Base-by-base conservation (phyloP, 2,329 filamentous ascomycete species). In the Fusarium sp. region DNA sequence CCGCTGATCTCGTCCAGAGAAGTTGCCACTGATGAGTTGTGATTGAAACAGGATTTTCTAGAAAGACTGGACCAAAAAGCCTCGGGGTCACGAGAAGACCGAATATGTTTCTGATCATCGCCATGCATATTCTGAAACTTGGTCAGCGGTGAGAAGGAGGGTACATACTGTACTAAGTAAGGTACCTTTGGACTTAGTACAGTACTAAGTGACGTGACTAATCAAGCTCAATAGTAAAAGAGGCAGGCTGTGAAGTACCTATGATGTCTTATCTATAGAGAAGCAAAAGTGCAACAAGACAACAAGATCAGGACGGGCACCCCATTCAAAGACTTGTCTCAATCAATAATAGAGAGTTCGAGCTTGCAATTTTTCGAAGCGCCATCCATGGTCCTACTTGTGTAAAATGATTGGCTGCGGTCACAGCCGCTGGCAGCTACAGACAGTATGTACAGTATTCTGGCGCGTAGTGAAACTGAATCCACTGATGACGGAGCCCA, bases 111-210 rank as follows among this genome's bases (percentile, higher is more conserved):
- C 65, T 59, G 65, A 72, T 71, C 69, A 38, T 57, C 69, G 40
- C 24, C 46, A 11, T 72, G 69, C 69, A 71, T 58, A 69, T 70
- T 69, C 61, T 74, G 69, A 74, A 74, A 74, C 72, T 56, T 57
- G 55, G 45, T 29, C 53, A 48, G 43, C 38, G 27, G 51, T 59
- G 52, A 59, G 45, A 52, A 12, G 25, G 29, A 22, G 27, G 44
- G 16, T n/a, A 25, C 24, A 2, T 25, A 25, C 24, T 25, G 24
- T 25, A 25, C 24, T 25, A 8, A 25, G 24, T 25, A 8, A 25
- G 24, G 24, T 24, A 24, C 25, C 6, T 25, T 25, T 7, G 24
- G 24, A 25, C 10, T 27, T 10, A 27, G 11, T 29, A 29, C 10
- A 11, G 24, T 27, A 10, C 27, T 27, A 27, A 27, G 27, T 29